Evolutionary conservation across 306 rosid genomes (phyloP), one percentile per base, ranked within the genome.

Genomic region (Abrus pulchellus): DNA sequence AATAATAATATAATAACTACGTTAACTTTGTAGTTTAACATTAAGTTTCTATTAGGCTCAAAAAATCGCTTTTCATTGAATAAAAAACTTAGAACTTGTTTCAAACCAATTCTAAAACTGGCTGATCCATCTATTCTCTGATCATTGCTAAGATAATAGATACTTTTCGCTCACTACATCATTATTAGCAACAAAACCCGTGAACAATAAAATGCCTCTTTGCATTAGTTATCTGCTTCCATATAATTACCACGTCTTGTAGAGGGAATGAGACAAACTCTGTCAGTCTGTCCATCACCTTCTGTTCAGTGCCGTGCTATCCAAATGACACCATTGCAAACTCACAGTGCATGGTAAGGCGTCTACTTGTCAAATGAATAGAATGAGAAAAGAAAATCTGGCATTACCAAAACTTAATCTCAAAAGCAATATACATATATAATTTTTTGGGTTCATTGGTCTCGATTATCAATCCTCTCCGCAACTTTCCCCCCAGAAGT

Each of bases 401-500:
- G 28, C 52, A 68, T 78, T 53, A 75, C 40, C 55, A 69, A 62
- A 79, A 74, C 34, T 54, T 56, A 63, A 41, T 72, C 70, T 54
- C 76, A 74, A 73, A 44, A 34, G 29, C 68, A 66, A 34, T 14
- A 14, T 45, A 52, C 66, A 40, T 72, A 56, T 38, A 59, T 77
- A 68, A 47, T 57, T 82, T 50, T 80, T 32, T 44, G 34, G 27
- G 41, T 68, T 72, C 45, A 8, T 74, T 59, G 78, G 33, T 73
- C 56, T 79, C 34, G 60, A 71, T 72, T 78, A 72, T 78, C 85
- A 68, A 91, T 81, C 71, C 82, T 87, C 63, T 90, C 80, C 0
- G 77, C 34, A 36, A 34, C 75, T 57, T 75, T 80, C 60, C 75
- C 92, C 33, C 52, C 76, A 57, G 74, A 76, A 69, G 85, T 45